A percentile compares a stretch with the other conserved stretches of the same genome.
phyloP scores from a whole-genome alignment of 352 stramenopile species.

The Phytophthora hybrid region DNA sequence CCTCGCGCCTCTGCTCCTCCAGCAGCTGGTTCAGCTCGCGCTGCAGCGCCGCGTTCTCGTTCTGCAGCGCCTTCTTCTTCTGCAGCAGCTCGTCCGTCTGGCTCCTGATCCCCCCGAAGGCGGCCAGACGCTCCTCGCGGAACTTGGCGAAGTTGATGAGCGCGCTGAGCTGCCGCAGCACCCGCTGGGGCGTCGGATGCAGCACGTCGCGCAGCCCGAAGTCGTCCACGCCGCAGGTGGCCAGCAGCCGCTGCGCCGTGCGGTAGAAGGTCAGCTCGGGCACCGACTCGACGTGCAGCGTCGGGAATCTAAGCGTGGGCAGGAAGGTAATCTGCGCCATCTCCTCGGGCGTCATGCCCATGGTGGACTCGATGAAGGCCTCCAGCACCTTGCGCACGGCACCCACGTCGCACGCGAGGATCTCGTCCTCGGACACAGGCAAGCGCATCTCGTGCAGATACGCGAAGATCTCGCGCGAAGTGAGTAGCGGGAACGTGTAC shows the following conservation, averaged over 20 bases:
- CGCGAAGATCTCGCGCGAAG: constrained; percentile 93
- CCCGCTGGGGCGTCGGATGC: constrained; percentile 87
- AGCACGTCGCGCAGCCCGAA: no score
- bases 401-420: constrained; percentile 73
- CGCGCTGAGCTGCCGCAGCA: constrained; percentile 94
- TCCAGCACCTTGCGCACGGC: constrained; percentile 92
- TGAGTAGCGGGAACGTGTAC: constrained; percentile 95
- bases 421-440: constrained; percentile 90
- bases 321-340: constrained; percentile 93
- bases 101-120: constrained; percentile 87
- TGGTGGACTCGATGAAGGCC: constrained; percentile 90
- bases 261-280: constrained; percentile 94
- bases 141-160: constrained; percentile 99
- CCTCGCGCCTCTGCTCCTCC: constrained; percentile 61
- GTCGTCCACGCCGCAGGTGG: constrained; percentile 91
- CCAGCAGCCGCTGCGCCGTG: constrained; percentile 90
- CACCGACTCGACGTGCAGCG: constrained; percentile 95
- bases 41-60: constrained; percentile 70
- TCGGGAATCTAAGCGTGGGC: constrained; percentile 83
- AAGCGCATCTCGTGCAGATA: constrained; percentile 93
- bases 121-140: constrained; percentile 91
- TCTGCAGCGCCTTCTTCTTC: constrained; percentile 56
- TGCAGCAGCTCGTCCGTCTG: constrained; percentile 71
- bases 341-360: constrained; percentile 91
- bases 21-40: constrained; percentile 68